Conservation (phyloP, 106 monocot species). For the Posidonia australis region DNA sequence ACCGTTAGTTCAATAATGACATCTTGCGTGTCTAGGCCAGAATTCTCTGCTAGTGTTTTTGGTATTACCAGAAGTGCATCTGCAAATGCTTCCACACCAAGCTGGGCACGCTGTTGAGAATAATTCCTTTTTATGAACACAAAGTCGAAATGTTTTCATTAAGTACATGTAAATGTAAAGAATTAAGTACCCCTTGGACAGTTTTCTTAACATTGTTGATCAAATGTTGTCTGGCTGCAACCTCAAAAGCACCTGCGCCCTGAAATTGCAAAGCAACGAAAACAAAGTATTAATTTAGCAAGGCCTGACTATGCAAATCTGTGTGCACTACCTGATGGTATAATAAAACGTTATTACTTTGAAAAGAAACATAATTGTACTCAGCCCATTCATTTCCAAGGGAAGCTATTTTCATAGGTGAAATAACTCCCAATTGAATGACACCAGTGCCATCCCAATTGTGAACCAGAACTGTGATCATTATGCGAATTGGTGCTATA, state of each 20-base stretch:
- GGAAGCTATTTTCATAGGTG: no score
- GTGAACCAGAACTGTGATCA: no score
- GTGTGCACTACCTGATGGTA: no score
- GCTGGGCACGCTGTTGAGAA: slow-evolving; percentile 75
- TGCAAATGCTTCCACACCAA: slow-evolving; percentile 96
- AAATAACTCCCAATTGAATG: no score
- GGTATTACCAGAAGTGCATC: slow-evolving; percentile 90
- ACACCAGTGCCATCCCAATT: no score
- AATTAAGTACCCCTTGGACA: slow-evolving; percentile 49
- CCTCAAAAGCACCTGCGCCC: slow-evolving; percentile 84
- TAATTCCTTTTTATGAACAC: neutral
- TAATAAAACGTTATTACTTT: no score
- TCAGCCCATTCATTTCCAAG: no score
- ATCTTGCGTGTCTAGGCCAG: slow-evolving; percentile 94
- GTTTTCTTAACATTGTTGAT: slow-evolving; percentile 70
- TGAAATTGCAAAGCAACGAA: slow-evolving; percentile 5
- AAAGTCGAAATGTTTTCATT: neutral
- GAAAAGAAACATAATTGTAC: no score
- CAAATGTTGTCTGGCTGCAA: slow-evolving; percentile 64
- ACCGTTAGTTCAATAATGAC: slow-evolving; percentile 78
- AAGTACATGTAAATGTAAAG: neutral
- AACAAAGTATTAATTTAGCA: neutral
- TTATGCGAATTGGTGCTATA: no score
- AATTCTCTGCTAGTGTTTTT: slow-evolving; percentile 91
- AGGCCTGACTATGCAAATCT: no score